Evolutionary conservation across 495 filamentous ascomycete genomes (phyloP).

Genomic region (Penicillium taxi): DNA sequence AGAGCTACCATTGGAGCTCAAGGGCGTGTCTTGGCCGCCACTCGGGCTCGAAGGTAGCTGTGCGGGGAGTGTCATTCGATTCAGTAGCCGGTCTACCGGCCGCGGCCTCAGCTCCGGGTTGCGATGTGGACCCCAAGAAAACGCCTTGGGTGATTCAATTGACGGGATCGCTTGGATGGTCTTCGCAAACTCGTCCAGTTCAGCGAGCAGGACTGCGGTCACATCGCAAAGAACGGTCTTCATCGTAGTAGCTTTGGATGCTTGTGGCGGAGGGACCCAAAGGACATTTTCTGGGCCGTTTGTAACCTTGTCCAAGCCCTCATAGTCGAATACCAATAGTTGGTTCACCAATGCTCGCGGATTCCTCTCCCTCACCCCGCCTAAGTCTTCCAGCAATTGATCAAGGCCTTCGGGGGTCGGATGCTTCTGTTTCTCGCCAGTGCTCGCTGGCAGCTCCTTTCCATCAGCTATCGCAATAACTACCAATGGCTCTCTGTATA

Average conservation of each 20-base stretch:
- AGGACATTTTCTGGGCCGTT: slow-evolving; percentile 48
- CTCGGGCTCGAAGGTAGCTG: slow-evolving; percentile 49
- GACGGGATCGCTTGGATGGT: slow-evolving; percentile 71
- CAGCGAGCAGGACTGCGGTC: slow-evolving; percentile 71
- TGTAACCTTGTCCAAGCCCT: slow-evolving; percentile 28
- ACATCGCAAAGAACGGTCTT: slow-evolving; percentile 93
- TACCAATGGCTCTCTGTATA: slow-evolving; percentile 71
- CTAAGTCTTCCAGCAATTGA: slow-evolving; percentile 59
- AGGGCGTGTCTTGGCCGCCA: slow-evolving; percentile 45
- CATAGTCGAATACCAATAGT: slow-evolving; percentile 70
- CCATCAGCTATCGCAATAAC: slow-evolving; percentile 76
- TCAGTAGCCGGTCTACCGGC: slow-evolving; percentile 35
- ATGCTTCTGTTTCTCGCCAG: slow-evolving; percentile 20
- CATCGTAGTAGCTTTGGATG: slow-evolving; percentile 77
- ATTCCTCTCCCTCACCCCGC: slow-evolving; percentile 50
- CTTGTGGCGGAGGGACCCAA: slow-evolving; percentile 61
- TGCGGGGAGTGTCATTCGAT: slow-evolving; percentile 77
- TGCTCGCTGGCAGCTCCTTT: slow-evolving; percentile 41
- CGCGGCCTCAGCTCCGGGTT: slow-evolving; percentile 39
- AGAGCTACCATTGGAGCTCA: slow-evolving; percentile 36
- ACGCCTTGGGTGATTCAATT: slow-evolving; percentile 65
- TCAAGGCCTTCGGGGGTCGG: slow-evolving; percentile 44
- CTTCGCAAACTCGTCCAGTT: slow-evolving; percentile 79
- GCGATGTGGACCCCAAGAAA: slow-evolving; percentile 39
- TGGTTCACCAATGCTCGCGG: slow-evolving; percentile 71